phyloP scores from a whole-genome alignment of 1,284 basidiomycete species.

The Anthracocystis walkeri region DNA sequence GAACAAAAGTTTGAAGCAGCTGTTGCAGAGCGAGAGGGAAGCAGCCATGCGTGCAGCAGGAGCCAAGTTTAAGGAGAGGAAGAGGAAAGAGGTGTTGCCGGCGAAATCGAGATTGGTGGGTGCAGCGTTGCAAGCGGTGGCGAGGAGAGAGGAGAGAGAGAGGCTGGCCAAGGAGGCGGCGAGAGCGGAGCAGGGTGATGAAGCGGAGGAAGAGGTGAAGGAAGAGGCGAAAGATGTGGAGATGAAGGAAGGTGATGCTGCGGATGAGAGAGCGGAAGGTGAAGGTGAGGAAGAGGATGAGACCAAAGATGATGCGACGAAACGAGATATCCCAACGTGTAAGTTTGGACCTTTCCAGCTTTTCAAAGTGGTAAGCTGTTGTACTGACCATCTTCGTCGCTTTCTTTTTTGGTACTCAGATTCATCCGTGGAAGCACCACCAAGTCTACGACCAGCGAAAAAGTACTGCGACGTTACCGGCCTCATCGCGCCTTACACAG shows the following conservation, averaged over 20 bases:
- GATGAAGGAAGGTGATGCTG: slow-evolving; percentile 1
- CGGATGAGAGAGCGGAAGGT: not conserved
- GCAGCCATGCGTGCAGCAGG: slow-evolving; percentile 48
- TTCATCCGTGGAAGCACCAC: slow-evolving; percentile 84
- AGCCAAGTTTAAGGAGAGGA: slow-evolving; percentile 42
- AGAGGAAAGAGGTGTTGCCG: slow-evolving; percentile 26
- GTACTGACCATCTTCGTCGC: not conserved
- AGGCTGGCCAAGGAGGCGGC: slow-evolving; percentile 22
- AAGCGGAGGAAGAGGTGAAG: not conserved
- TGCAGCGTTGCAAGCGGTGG: slow-evolving; percentile 41
- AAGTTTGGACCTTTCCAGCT: slow-evolving; percentile 4
- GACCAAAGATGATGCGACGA: slow-evolving; percentile 14
- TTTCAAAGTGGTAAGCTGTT: not conserved
- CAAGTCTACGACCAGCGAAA: slow-evolving; percentile 80
- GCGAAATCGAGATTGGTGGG: slow-evolving; percentile 37
- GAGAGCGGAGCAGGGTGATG: not conserved
- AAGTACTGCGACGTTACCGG: slow-evolving; percentile 90
- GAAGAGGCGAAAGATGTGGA: not conserved
- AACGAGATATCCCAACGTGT: slow-evolving; percentile 37
- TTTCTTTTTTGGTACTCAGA: slow-evolving; percentile 72
- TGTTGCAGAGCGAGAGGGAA: slow-evolving; percentile 60
- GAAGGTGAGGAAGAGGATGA: slow-evolving; percentile 5
- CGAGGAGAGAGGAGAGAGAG: slow-evolving; percentile 41
- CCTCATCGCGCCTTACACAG: slow-evolving; percentile 84
- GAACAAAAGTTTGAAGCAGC: slow-evolving; percentile 64